These are phyloP conservation scores for Vicia villosa DNA, from an alignment of 306 rosid species.

Conservation along the genomic window DNA sequence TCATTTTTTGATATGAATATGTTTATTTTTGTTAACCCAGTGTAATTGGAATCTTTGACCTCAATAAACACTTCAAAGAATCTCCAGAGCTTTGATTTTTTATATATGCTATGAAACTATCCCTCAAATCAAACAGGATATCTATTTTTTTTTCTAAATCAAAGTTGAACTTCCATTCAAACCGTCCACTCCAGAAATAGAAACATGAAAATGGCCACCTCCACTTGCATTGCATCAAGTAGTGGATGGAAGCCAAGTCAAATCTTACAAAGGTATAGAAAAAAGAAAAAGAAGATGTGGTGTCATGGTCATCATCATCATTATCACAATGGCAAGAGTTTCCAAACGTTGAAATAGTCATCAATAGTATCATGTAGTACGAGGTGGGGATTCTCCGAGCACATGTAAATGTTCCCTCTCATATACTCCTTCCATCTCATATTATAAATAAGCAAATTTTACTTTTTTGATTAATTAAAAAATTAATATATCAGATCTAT, in stretches of 20 bases:
- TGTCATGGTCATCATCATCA: slow-evolving; percentile 2
- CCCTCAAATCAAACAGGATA: too few species aligned
- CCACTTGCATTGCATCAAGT: background rate
- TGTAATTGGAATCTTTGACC: too few species aligned
- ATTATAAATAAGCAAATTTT: too few species aligned
- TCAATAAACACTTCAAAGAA: too few species aligned
- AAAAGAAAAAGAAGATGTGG: background rate
- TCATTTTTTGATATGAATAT: background rate
- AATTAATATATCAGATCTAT: too few species aligned
- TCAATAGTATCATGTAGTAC: slow-evolving; percentile 1
- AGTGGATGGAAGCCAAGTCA: slow-evolving; percentile 31
- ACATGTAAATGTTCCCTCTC: background rate
- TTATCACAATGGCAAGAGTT: background rate
- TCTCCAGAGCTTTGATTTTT: too few species aligned
- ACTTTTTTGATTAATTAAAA: too few species aligned
- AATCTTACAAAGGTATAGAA: background rate
- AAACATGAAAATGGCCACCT: background rate
- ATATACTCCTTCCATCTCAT: too few species aligned
- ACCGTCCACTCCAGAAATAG: too few species aligned
- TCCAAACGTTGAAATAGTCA: slow-evolving; percentile 27
- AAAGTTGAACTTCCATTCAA: too few species aligned
- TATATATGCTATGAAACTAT: too few species aligned
- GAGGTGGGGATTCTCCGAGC: background rate
- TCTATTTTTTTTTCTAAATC: too few species aligned
- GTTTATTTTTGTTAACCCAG: background rate